Percentiles rank a stretch among this genome's conserved stretches.
Conservation (phyloP, 2,329 filamentous ascomycete genomes). For the Fusarium acutatum region DNA sequence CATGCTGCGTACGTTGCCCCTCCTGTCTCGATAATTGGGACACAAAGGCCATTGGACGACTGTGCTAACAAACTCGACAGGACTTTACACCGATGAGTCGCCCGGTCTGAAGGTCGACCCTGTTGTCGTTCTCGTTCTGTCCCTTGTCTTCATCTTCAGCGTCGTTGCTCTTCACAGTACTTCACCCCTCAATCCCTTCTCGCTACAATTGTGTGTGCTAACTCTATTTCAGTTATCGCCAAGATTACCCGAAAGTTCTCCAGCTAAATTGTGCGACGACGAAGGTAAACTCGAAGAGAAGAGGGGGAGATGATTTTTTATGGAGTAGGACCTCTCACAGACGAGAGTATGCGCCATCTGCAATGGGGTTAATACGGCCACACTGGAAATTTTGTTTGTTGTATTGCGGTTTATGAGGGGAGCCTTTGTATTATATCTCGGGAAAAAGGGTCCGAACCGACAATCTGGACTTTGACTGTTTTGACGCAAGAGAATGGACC, state of each 20-base stretch:
- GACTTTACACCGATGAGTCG: conserved; percentile 97
- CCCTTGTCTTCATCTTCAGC: conserved; percentile 97
- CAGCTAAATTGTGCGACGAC: conserved; percentile 54
- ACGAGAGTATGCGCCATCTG: conserved; percentile 36
- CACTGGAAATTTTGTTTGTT: conserved; percentile 42
- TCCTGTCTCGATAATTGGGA: not conserved
- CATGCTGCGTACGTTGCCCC: conserved; percentile 85
- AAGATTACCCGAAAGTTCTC: conserved; percentile 93
- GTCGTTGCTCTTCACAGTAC: conserved; percentile 97
- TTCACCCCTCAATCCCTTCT: conserved; percentile 46
- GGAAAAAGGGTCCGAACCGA: conserved; percentile 40
- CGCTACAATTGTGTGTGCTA: conserved; percentile 21
- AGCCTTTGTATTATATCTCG: conserved; percentile 46
- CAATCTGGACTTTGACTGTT: conserved; percentile 38
- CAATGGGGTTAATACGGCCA: conserved; percentile 40
- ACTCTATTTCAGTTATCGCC: conserved; percentile 77
- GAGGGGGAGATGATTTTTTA: conserved; percentile 27
- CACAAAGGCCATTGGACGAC: not conserved
- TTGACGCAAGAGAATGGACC: conserved; percentile 15
- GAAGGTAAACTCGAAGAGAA: not conserved
- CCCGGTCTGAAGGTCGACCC: conserved; percentile 98
- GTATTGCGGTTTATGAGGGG: conserved; percentile 41
- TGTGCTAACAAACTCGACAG: conserved; percentile 54
- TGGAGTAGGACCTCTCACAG: conserved; percentile 30
- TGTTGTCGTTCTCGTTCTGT: conserved; percentile 94